Conservation (phyloP, 2,329 filamentous ascomycete genomes). For the Aureobasidium sp. region DNA sequence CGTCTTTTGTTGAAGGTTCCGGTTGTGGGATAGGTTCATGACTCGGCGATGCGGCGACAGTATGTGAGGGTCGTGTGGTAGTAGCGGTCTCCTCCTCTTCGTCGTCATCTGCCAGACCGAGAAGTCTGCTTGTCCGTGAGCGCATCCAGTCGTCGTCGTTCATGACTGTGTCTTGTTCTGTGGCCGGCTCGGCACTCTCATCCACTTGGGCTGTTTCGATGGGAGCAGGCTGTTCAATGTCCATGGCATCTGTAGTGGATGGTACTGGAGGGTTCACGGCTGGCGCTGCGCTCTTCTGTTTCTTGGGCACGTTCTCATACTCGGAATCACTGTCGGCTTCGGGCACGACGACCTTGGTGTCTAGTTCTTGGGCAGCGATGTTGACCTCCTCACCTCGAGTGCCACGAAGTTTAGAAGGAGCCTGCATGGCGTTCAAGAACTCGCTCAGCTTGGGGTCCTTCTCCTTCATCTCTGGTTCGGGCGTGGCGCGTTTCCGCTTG, state of each 20-base stretch:
- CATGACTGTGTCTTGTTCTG: constrained; percentile 38
- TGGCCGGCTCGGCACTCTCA: constrained; percentile 18
- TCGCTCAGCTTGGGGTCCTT: constrained; percentile 77
- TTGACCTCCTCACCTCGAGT: constrained; percentile 40
- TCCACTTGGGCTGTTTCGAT: background rate
- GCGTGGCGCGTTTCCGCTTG: constrained; percentile 61
- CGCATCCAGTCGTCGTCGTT: constrained; percentile 89
- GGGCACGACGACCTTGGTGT: constrained; percentile 23
- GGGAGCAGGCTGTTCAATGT: background rate
- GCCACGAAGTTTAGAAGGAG: constrained; percentile 53
- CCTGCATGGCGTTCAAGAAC: constrained; percentile 76
- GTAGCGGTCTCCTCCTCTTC: constrained; percentile 33
- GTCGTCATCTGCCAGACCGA: constrained; percentile 76
- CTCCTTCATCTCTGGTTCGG: constrained; percentile 39
- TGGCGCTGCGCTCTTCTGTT: constrained; percentile 29
- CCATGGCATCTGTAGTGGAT: background rate
- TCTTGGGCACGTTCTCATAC: constrained; percentile 58
- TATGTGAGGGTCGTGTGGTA: background rate
- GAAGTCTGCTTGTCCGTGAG: constrained; percentile 75
- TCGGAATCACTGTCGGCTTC: constrained; percentile 58
- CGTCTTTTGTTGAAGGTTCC: background rate
- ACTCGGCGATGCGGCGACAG: background rate
- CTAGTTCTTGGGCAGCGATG: constrained; percentile 18
- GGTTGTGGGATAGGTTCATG: constrained; percentile 15
- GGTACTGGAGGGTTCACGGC: constrained; percentile 1